Evolutionary conservation across 495 filamentous ascomycete species (phyloP), one percentile per base, ranked within the genome.

Genomic region (Neurospora sp.): DNA sequence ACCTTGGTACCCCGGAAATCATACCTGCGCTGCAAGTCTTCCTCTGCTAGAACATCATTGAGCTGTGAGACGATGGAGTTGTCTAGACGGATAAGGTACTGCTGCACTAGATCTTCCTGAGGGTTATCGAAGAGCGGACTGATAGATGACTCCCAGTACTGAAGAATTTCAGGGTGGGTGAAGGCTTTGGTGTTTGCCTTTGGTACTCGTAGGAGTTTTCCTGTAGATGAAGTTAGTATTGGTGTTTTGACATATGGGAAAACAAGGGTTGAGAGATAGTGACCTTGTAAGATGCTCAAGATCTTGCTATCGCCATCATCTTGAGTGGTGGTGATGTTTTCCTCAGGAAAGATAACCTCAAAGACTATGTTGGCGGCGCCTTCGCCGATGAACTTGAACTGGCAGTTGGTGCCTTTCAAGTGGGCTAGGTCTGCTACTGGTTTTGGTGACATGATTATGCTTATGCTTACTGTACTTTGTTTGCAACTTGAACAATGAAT

Each of bases 351-450:
- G 22, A 80, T 77, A 71, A 91, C 85, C 44, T 87, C 85, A 75
- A 91, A 94, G 77, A 93, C 89, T 68, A 89, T 82, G 78, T 94
- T 93, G 39, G 91, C 90, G 59, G 90, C 90, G 16, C 91, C 91
- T 78, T 94, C 91, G 3, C 81, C 83, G 1, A 85, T 77, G 48
- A 85, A 80, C 27, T 74, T 74, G 73, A 80, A 83, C n/a, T 71
- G 35, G 37, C 40, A 75, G 31, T 71, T 40, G 12, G 70, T 22
- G 27, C 41, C 42, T 27, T 41, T 22, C 22, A 73, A 39, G 27
- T 14, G 6, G 18, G 69, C 44, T 48, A 73, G 42, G 42, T 73
- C 46, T 48, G 72, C 37, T 40, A 73, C 40, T 18, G 69, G 27
- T 61, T 35, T 8, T 61, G 27, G 27, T 35, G 53, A 61, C 53